Percentiles rank a stretch among this genome's conserved stretches.
Evolutionary conservation across 2,329 filamentous ascomycete genomes (phyloP).

Genomic region (Colletotrichum lentis): DNA sequence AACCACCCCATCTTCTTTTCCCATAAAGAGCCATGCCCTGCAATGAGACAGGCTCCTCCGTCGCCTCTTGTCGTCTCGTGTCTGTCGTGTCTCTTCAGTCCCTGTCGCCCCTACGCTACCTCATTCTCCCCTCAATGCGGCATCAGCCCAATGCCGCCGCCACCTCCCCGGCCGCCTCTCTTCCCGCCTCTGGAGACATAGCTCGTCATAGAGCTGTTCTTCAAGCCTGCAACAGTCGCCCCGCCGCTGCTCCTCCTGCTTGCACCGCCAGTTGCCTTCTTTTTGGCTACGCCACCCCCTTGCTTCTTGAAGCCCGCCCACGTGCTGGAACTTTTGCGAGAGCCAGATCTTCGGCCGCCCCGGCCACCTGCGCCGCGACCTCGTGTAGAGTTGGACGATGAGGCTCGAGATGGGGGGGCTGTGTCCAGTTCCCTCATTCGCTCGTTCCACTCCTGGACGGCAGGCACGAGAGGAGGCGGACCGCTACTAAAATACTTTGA

Average conservation of each 20-base stretch:
- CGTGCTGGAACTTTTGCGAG: conserved; percentile 30
- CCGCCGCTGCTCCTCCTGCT: conserved; percentile 32
- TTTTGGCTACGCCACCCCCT: conserved; percentile 38
- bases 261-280: conserved; percentile 34
- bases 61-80: neutral
- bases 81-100: neutral
- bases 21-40: conserved; percentile 7
- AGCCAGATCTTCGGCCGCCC: conserved; percentile 41
- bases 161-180: conserved; percentile 32
- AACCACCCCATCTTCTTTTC: neutral
- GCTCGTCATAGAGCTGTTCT: conserved; percentile 21
- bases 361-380: conserved; percentile 39
- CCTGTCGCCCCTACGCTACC: neutral
- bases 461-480: conserved; percentile 32
- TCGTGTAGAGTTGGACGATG: conserved; percentile 22
- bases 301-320: conserved; percentile 24
- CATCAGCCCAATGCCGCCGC: conserved; percentile 50
- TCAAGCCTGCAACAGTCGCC: conserved; percentile 23
- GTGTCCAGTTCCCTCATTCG: conserved; percentile 44
- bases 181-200: conserved; percentile 44
- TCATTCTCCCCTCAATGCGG: conserved; percentile 44
- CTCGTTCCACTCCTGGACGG: conserved; percentile 43
- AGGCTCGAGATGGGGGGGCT: conserved; percentile 39
- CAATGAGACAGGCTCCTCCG: neutral
- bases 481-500: conserved; percentile 58